Evolutionary conservation across 2,329 filamentous ascomycete genomes (phyloP).

Genomic region (Fusarium cicatricum): DNA sequence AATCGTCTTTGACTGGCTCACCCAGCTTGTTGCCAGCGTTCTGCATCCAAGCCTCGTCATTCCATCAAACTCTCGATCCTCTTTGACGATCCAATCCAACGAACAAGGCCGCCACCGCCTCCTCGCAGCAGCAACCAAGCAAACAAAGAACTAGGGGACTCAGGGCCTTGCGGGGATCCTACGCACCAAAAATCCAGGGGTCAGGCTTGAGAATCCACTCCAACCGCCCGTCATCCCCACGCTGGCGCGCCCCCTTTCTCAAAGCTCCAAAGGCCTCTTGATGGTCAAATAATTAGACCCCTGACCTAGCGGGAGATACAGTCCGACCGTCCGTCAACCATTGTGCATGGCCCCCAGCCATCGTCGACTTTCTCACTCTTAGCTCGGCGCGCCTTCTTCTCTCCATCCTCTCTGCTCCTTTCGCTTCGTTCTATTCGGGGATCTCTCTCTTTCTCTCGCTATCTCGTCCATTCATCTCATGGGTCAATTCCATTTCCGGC

Average conservation of each 20-base stretch:
- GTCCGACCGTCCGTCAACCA: no score
- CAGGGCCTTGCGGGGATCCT: conserved; percentile 21
- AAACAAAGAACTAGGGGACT: conserved; percentile 1
- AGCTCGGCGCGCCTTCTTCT: conserved; percentile 12
- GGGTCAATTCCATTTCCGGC: conserved; percentile 28
- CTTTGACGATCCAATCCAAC: conserved; percentile 2
- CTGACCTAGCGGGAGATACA: conserved; percentile 22
- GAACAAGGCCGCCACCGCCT: not conserved
- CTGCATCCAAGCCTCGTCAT: conserved; percentile 18
- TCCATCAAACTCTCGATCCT: conserved; percentile 2
- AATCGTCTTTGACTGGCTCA: conserved; percentile 4
- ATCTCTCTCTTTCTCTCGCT: conserved; percentile 17
- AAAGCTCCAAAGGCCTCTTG: conserved; percentile 2
- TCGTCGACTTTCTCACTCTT: conserved; percentile 24
- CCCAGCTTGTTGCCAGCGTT: conserved; percentile 4
- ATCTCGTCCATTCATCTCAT: conserved; percentile 1
- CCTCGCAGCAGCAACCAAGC: conserved; percentile 16
- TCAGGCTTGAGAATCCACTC: conserved; percentile 6
- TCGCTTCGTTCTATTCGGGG: conserved; percentile 27
- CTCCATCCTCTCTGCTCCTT: conserved; percentile 22
- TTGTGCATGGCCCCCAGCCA: conserved; percentile 35
- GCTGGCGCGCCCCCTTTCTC: conserved; percentile 9
- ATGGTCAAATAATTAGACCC: conserved; percentile 14
- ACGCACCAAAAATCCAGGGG: conserved; percentile 24
- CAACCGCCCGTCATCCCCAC: conserved; percentile 15